A percentile compares a stretch with the other conserved stretches of the same genome.
Evolutionary conservation across 352 stramenopile species (phyloP).

Genomic region (Globisporangium acanthophoron): DNA sequence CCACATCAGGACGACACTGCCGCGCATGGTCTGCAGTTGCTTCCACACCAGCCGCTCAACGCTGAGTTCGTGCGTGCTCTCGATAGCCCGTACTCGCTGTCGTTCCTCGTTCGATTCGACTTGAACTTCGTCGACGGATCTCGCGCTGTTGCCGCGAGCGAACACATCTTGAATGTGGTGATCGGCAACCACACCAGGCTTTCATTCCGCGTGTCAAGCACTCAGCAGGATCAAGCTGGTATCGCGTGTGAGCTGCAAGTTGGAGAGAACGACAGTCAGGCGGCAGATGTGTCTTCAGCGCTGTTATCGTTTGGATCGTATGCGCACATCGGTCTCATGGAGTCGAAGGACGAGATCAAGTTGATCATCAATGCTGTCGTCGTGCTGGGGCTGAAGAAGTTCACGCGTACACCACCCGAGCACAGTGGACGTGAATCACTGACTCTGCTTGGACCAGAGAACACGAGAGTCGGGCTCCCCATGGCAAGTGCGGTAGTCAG

Average conservation of each 20-base stretch:
- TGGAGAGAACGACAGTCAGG: neutral
- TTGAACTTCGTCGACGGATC: neutral
- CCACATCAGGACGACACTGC: conserved; percentile 7
- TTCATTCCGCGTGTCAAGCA: neutral
- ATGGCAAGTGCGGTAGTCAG: conserved; percentile 20
- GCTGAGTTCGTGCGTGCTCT: conserved; percentile 11
- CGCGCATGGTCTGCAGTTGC: conserved; percentile 37
- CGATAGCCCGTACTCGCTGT: conserved; percentile 19
- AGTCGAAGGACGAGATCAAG: neutral
- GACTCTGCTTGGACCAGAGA: conserved; percentile 17
- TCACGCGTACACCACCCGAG: neutral
- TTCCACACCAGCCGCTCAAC: conserved; percentile 14
- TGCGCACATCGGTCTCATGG: conserved; percentile 14
- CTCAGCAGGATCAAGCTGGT: neutral
- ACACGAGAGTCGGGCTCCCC: neutral
- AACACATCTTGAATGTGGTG: conserved; percentile 17
- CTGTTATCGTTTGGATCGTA: conserved; percentile 12
- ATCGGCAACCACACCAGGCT: conserved; percentile 1
- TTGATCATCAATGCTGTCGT: conserved; percentile 15
- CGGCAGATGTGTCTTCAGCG: neutral
- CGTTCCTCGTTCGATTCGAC: conserved; percentile 44
- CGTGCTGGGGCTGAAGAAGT: neutral
- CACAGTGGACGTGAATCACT: neutral
- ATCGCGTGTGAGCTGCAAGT: conserved; percentile 5
- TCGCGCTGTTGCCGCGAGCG: neutral